These are phyloP conservation scores for Kodamaea ohmeri DNA, from an alignment of 1,139 yeast species.

Conservation along the genomic window DNA sequence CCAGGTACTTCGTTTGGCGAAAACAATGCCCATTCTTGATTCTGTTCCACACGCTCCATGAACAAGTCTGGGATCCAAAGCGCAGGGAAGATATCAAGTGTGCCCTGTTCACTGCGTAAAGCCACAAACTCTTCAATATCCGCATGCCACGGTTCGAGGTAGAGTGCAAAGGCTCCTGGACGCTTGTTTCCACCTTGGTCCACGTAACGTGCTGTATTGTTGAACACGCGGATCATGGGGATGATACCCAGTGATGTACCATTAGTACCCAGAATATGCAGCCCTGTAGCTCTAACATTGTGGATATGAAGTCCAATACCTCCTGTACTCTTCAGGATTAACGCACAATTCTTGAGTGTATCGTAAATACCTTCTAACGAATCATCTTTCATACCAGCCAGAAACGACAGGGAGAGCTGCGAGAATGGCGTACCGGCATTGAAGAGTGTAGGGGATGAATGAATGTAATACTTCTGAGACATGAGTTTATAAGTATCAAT, in stretches of 20 bases:
- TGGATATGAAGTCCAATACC: slow-evolving; percentile 59
- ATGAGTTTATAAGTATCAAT: slow-evolving; percentile 50
- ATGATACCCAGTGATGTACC: slow-evolving; percentile 57
- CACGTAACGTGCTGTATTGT: slow-evolving; percentile 58
- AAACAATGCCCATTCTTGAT: slow-evolving; percentile 52
- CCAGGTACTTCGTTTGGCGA: slow-evolving; percentile 57
- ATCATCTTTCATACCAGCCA: slow-evolving; percentile 56
- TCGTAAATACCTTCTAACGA: slow-evolving; percentile 58
- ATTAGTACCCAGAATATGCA: slow-evolving; percentile 51
- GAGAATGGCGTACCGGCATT: slow-evolving; percentile 52
- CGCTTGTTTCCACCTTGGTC: slow-evolving; percentile 64
- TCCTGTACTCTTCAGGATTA: slow-evolving; percentile 58
- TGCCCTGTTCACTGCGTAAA: slow-evolving; percentile 55
- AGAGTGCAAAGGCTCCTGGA: slow-evolving; percentile 63
- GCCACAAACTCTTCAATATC: slow-evolving; percentile 54
- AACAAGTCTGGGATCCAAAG: slow-evolving; percentile 61
- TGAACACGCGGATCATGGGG: slow-evolving; percentile 59
- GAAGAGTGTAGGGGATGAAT: slow-evolving; percentile 56
- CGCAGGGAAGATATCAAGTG: slow-evolving; percentile 56
- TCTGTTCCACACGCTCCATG: slow-evolving; percentile 51
- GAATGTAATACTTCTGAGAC: slow-evolving; percentile 52
- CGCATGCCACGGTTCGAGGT: slow-evolving; percentile 61
- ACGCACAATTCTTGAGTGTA: slow-evolving; percentile 52
- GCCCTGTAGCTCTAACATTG: slow-evolving; percentile 50
- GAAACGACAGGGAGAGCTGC: slow-evolving; percentile 52